These are phyloP conservation scores for Aspergillus quadrilineatus DNA, from an alignment of 2,329 filamentous ascomycete species.

Conservation along the genomic window DNA sequence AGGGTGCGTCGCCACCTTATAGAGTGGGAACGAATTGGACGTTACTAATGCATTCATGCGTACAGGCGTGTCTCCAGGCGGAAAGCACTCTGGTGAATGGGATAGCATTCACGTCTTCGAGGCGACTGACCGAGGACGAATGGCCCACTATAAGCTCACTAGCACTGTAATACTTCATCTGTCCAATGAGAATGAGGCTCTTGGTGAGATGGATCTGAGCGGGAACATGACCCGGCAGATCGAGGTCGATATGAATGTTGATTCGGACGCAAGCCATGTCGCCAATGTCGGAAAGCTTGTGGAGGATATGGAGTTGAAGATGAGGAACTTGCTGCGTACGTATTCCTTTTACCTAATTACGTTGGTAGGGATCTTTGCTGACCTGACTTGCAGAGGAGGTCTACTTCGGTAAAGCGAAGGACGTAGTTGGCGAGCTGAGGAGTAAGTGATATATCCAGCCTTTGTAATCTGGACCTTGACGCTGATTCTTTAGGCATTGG, in stretches of 20 bases:
- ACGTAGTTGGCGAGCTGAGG: slow-evolving; percentile 91
- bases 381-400: slow-evolving; percentile 67
- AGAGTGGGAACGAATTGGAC: background rate
- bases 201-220: slow-evolving; percentile 86
- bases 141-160: slow-evolving; percentile 95
- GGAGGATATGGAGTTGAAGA: slow-evolving; percentile 99
- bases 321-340: slow-evolving; percentile 84
- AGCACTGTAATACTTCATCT: slow-evolving; percentile 93
- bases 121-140: slow-evolving; percentile 85
- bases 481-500: slow-evolving; percentile 56
- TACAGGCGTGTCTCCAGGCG: slow-evolving; percentile 63
- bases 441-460: slow-evolving; percentile 52
- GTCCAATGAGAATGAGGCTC: slow-evolving; percentile 63
- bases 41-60: background rate
- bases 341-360: slow-evolving; percentile 3
- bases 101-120: slow-evolving; percentile 99
- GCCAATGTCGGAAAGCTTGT: slow-evolving; percentile 91
- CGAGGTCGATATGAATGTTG: slow-evolving; percentile 84
- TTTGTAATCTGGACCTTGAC: background rate
- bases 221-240: slow-evolving; percentile 98
- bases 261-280: slow-evolving; percentile 89
- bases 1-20: slow-evolving; percentile 55
- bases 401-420: slow-evolving; percentile 99
- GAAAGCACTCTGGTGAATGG: slow-evolving; percentile 78
- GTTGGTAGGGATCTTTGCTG: slow-evolving; percentile 12